Percentiles rank a stretch among this genome's conserved stretches.
These are phyloP conservation scores for Xerocomellus dryophilus DNA, from an alignment of 768 basidiomycete species.

Conservation along the genomic window DNA sequence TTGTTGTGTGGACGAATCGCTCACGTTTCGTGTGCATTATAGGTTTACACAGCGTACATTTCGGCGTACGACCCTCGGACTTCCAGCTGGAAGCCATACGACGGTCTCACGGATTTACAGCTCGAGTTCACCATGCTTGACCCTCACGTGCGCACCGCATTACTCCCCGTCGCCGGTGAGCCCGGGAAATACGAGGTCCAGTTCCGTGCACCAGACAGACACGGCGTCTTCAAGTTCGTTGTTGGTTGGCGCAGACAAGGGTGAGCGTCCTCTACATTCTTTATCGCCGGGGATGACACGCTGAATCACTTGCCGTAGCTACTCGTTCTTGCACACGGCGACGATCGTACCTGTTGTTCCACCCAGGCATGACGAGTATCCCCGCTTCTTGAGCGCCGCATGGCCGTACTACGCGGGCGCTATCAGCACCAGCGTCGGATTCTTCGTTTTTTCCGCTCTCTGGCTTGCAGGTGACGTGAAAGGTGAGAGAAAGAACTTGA, in stretches of 20 bases:
- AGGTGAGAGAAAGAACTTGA: slow-evolving; percentile 52
- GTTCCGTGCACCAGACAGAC: slow-evolving; percentile 90
- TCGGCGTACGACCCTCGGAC: slow-evolving; percentile 61
- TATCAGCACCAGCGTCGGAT: slow-evolving; percentile 81
- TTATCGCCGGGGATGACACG: neutral
- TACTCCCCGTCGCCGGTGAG: slow-evolving; percentile 52
- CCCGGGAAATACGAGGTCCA: slow-evolving; percentile 74
- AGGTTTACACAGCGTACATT: slow-evolving; percentile 76
- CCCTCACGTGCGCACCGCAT: slow-evolving; percentile 84
- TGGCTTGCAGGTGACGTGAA: slow-evolving; percentile 86
- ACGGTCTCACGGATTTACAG: slow-evolving; percentile 75
- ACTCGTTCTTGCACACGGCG: slow-evolving; percentile 68
- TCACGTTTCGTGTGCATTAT: slow-evolving; percentile 3
- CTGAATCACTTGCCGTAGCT: slow-evolving; percentile 40
- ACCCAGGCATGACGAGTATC: slow-evolving; percentile 91
- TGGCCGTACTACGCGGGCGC: slow-evolving; percentile 95
- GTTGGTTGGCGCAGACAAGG: slow-evolving; percentile 88
- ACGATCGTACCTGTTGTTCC: slow-evolving; percentile 87
- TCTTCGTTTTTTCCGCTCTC: slow-evolving; percentile 79
- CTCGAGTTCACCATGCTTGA: slow-evolving; percentile 99
- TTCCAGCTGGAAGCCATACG: slow-evolving; percentile 67
- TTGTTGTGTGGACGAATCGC: neutral
- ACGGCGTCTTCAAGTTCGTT: slow-evolving; percentile 98
- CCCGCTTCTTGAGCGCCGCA: slow-evolving; percentile 91
- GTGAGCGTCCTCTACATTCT: slow-evolving; percentile 39